These are phyloP conservation scores for Phytophthora chlamydospora DNA, from an alignment of 352 stramenopile species.

Conservation along the genomic window DNA sequence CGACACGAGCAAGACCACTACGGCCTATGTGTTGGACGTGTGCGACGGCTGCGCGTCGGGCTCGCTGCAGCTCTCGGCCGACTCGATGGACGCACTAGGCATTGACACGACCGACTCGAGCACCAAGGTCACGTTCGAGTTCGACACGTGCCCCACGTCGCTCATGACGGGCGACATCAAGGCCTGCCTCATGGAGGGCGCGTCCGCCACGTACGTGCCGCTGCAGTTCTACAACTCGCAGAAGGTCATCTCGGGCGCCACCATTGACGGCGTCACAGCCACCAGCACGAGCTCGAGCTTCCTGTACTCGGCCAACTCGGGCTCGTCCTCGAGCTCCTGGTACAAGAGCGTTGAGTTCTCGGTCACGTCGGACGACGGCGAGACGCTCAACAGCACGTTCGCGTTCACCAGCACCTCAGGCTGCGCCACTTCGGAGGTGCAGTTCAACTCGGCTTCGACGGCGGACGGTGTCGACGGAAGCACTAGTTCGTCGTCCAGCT, in stretches of 20 bases:
- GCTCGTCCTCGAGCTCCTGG: conserved; percentile 51
- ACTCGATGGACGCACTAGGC: conserved; percentile 54
- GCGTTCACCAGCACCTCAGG: conserved; percentile 57
- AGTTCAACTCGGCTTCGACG: conserved; percentile 72
- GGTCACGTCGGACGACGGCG: conserved; percentile 57
- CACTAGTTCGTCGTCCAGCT: conserved; percentile 17
- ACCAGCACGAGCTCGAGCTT: conserved; percentile 61
- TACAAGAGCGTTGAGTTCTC: conserved; percentile 69
- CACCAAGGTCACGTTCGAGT: conserved; percentile 67
- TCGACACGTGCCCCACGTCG: conserved; percentile 56
- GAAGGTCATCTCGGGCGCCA: conserved; percentile 67
- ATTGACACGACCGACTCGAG: conserved; percentile 47
- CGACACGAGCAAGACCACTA: conserved; percentile 46
- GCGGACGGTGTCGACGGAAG: conserved; percentile 46
- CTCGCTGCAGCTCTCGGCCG: conserved; percentile 54
- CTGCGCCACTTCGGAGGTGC: conserved; percentile 66
- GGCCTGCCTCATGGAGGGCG: conserved; percentile 85
- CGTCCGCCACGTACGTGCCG: conserved; percentile 78
- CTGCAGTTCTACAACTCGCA: conserved; percentile 86
- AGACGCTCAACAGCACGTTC: conserved; percentile 65
- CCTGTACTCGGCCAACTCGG: conserved; percentile 64
- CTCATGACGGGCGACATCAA: conserved; percentile 76
- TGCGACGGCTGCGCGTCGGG: conserved; percentile 61
- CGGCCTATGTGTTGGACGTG: conserved; percentile 78
- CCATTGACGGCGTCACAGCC: conserved; percentile 60